These are phyloP conservation scores for Castanea mollissima DNA, from an alignment of 306 rosid species.

Conservation along the genomic window DNA sequence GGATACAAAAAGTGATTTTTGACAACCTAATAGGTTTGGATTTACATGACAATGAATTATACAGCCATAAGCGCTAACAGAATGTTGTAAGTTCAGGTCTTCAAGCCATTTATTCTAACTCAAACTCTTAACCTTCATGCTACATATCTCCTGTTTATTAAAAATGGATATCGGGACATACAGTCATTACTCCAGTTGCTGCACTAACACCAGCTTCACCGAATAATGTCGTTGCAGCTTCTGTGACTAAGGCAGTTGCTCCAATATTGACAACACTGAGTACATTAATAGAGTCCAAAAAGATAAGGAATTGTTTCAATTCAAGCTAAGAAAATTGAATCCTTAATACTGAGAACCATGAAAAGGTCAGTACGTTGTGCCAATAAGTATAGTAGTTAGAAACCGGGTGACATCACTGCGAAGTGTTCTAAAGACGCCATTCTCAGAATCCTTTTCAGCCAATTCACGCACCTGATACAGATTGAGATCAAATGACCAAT, in stretches of 20 bases:
- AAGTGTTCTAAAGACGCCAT: slow-evolving; percentile 64
- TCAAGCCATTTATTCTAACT: not conserved
- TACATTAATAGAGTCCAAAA: slow-evolving; percentile 37
- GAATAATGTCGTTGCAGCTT: slow-evolving; percentile 90
- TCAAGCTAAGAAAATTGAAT: slow-evolving; percentile 12
- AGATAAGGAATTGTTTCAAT: slow-evolving; percentile 39
- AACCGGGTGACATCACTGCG: slow-evolving; percentile 71
- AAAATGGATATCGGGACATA: slow-evolving; percentile 44
- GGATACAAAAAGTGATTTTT: slow-evolving; percentile 21
- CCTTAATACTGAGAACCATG: slow-evolving; percentile 14
- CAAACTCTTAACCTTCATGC: slow-evolving; percentile 1
- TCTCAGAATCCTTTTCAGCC: slow-evolving; percentile 61
- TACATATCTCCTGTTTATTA: slow-evolving; percentile 14
- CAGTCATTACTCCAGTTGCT: slow-evolving; percentile 99
- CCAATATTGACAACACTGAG: slow-evolving; percentile 94
- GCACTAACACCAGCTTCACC: slow-evolving; percentile 99
- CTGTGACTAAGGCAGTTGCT: slow-evolving; percentile 94
- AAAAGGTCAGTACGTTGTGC: slow-evolving; percentile 85
- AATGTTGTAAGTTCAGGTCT: slow-evolving; percentile 3
- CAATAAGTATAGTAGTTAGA: slow-evolving; percentile 96
- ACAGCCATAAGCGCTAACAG: slow-evolving; percentile 20
- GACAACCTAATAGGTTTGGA: slow-evolving; percentile 14
- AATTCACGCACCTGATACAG: slow-evolving; percentile 55
- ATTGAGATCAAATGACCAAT: slow-evolving; percentile 24
- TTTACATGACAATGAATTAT: slow-evolving; percentile 10